A percentile compares a stretch with the other conserved stretches of the same genome.
phyloP scores from a whole-genome alignment of 2,329 filamentous ascomycete genomes.

The Beauveria medogensis region DNA sequence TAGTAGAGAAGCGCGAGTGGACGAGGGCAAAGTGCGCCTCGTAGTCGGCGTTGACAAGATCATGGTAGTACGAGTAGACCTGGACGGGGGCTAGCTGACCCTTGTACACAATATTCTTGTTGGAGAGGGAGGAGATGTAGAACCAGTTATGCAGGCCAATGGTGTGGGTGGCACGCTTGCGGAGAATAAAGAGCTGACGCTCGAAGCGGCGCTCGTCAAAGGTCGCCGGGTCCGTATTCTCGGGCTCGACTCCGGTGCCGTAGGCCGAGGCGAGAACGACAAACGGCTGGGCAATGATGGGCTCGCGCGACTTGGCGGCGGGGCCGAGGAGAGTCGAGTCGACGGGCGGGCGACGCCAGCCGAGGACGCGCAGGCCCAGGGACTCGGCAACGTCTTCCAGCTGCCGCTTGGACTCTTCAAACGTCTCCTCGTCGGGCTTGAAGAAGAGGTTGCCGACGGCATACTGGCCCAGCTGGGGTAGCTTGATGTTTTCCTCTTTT shows the following conservation, averaged over 20 bases:
- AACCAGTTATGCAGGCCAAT: conserved; percentile 98
- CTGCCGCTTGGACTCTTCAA: conserved; percentile 82
- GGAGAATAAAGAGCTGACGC: conserved; percentile 84
- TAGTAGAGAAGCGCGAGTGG: conserved; percentile 95
- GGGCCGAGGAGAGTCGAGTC: conserved; percentile 91
- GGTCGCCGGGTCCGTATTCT: conserved; percentile 65
- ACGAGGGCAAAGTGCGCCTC: conserved; percentile 95
- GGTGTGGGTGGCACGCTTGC: conserved; percentile 90
- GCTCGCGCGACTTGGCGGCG: conserved; percentile 87
- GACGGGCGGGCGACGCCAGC: conserved; percentile 91
- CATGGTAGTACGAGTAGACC: conserved; percentile 97
- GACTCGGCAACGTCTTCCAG: conserved; percentile 91
- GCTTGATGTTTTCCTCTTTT: conserved; percentile 76
- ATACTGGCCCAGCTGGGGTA: conserved; percentile 87
- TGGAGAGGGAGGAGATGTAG: conserved; percentile 91
- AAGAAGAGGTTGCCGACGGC: conserved; percentile 97
- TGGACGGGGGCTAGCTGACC: conserved; percentile 89
- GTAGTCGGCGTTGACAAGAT: conserved; percentile 93
- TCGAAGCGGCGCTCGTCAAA: conserved; percentile 87
- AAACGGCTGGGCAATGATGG: conserved; percentile 90
- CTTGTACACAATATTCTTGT: conserved; percentile 99
- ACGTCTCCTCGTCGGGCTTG: conserved; percentile 85
- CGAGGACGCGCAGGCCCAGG: conserved; percentile 80
- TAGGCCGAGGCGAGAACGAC: conserved; percentile 82
- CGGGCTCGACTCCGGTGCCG: conserved; percentile 70